A percentile compares a stretch with the other conserved stretches of the same genome.
Conservation (phyloP, 805 yeast species). For the Saccharomyces paradoxus region DNA sequence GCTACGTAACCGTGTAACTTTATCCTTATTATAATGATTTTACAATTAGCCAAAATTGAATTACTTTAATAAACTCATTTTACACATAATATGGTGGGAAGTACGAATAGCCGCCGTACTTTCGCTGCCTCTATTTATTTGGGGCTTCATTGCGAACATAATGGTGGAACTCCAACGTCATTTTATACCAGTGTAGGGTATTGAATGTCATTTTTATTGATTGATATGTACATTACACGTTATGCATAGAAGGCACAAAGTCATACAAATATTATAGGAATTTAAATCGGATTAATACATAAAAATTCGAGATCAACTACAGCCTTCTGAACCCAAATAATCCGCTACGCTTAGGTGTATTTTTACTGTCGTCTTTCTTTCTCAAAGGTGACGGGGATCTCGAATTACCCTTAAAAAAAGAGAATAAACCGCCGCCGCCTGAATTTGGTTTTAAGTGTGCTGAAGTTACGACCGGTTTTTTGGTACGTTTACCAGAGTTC, state of each 20-base stretch:
- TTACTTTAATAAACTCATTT: no score
- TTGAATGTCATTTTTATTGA: background rate
- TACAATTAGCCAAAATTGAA: no score
- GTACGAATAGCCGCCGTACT: no score
- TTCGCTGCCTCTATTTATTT: no score
- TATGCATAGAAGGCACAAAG: background rate
- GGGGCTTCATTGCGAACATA: no score
- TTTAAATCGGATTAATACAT: background rate
- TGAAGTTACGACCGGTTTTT: background rate
- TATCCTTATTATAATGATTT: no score
- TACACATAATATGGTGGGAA: no score
- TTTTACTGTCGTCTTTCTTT: background rate
- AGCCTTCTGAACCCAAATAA: background rate
- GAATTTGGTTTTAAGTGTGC: background rate
- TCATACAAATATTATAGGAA: background rate
- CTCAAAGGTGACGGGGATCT: background rate
- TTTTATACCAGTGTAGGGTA: background rate
- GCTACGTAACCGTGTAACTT: no score
- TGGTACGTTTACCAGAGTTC: conserved; percentile 1
- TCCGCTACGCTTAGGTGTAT: conserved; percentile 1
- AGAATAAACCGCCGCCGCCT: conserved; percentile 2
- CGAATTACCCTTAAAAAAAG: conserved; percentile 1
- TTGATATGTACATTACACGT: background rate
- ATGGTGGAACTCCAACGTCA: no score
- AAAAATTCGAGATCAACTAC: background rate